A percentile compares a stretch with the other conserved stretches of the same genome.
These are phyloP conservation scores for Crithidia bombi DNA, from an alignment of 208 protist genomes.

Conservation along the genomic window DNA sequence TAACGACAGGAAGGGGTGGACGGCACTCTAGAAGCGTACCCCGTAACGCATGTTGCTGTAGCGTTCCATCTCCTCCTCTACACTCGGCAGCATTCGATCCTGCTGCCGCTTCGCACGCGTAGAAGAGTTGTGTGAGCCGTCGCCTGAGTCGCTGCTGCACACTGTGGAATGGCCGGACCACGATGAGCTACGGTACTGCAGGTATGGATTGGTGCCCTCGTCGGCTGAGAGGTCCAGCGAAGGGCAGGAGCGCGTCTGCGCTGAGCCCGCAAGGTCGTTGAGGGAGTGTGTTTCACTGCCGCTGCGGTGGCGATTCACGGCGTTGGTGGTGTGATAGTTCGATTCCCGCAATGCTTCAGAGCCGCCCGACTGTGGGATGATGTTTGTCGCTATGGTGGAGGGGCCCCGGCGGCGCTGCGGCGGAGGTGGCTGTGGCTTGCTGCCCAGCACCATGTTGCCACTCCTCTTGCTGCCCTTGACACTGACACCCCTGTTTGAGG, in stretches of 20 bases:
- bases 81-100: slow-evolving; percentile 18
- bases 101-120: slow-evolving; percentile 17
- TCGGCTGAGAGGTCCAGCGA: slow-evolving; percentile 19
- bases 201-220: slow-evolving; percentile 13
- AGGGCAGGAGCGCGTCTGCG: slow-evolving; percentile 17
- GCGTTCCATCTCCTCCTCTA: slow-evolving; percentile 14
- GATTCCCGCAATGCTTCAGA: neutral
- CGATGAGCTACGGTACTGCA: slow-evolving; percentile 20
- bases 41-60: neutral
- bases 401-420: neutral
- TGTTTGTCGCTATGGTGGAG: neutral
- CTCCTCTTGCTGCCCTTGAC: neutral
- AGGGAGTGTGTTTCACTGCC: slow-evolving; percentile 13
- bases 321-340: neutral
- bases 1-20: neutral
- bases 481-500: neutral
- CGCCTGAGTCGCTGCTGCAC: slow-evolving; percentile 19
- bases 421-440: neutral
- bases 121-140: neutral
- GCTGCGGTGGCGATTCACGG: neutral
- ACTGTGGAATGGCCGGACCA: slow-evolving; percentile 23
- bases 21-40: neutral
- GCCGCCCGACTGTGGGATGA: neutral
- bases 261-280: neutral
- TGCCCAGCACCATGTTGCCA: neutral